Percentiles rank a stretch among this genome's conserved stretches.
phyloP scores from a whole-genome alignment of 202 grass and related monocot species.

The Brachypodium distachyon region DNA sequence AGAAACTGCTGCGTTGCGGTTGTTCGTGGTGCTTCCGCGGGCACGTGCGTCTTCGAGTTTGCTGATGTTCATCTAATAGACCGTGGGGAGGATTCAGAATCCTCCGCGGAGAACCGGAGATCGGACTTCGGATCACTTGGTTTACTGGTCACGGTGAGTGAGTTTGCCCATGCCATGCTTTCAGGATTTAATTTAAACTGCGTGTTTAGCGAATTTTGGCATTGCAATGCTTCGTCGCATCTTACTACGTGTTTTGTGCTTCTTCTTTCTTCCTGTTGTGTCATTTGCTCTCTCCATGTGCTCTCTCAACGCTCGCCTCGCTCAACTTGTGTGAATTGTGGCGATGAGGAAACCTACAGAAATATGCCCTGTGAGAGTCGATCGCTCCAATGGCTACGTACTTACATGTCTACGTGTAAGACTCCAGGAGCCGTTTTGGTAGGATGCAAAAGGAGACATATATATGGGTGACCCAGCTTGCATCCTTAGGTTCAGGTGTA shows the following conservation, averaged over 20 bases:
- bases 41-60: background rate
- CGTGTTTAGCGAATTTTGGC: background rate
- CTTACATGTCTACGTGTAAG: background rate
- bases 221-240: background rate
- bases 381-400: background rate
- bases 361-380: background rate
- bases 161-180: background rate
- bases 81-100: background rate
- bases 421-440: too few relatives aligned
- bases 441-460: too few relatives aligned
- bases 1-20: background rate
- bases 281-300: background rate
- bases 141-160: background rate
- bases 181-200: background rate
- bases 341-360: background rate
- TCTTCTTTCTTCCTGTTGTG: background rate
- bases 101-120: background rate
- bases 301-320: background rate
- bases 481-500: background rate
- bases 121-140: background rate
- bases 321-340: background rate
- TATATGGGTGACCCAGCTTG: too few relatives aligned
- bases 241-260: background rate
- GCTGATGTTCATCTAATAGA: slow-evolving; percentile 65
- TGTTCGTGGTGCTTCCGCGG: background rate